Percentiles rank a stretch among this genome's conserved stretches.
phyloP scores from a whole-genome alignment of 2,329 filamentous ascomycete genomes.

The Ilyonectria robusta region DNA sequence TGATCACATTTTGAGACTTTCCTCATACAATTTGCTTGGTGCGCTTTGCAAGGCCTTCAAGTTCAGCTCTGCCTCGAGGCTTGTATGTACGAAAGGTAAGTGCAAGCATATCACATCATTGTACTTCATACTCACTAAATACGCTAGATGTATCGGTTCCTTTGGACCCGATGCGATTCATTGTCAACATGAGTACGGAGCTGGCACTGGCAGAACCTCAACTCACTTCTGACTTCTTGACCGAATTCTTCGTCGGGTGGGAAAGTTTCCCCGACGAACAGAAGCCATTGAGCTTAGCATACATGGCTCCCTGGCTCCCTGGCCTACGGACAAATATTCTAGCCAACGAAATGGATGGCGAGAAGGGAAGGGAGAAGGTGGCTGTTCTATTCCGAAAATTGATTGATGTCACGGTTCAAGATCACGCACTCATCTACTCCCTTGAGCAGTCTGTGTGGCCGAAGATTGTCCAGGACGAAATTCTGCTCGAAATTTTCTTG shows the following conservation, averaged over 20 bases:
- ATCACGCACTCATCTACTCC: constrained; percentile 70
- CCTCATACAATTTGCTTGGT: constrained; percentile 77
- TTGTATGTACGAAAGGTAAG: constrained; percentile 74
- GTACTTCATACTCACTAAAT: constrained; percentile 13
- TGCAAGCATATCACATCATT: background rate
- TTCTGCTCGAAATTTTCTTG: constrained; percentile 75
- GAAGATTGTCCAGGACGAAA: constrained; percentile 74
- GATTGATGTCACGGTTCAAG: constrained; percentile 74
- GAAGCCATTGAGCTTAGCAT: constrained; percentile 75
- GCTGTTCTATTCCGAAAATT: constrained; percentile 75
- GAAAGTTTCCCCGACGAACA: constrained; percentile 78
- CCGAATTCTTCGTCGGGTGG: constrained; percentile 82
- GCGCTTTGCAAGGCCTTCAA: constrained; percentile 78
- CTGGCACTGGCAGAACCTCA: constrained; percentile 75
- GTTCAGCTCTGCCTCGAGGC: constrained; percentile 72
- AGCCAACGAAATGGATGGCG: constrained; percentile 71
- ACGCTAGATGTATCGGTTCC: constrained; percentile 72
- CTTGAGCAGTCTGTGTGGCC: constrained; percentile 79
- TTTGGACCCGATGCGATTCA: constrained; percentile 73
- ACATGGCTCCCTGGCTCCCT: constrained; percentile 79
- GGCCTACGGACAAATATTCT: constrained; percentile 73
- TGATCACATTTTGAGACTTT: constrained; percentile 71
- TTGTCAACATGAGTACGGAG: constrained; percentile 75
- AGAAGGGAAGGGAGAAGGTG: constrained; percentile 77
- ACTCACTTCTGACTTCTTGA: constrained; percentile 77